These are phyloP conservation scores for Tephrocybe rancida DNA, from an alignment of 768 basidiomycete genomes.

Conservation along the genomic window DNA sequence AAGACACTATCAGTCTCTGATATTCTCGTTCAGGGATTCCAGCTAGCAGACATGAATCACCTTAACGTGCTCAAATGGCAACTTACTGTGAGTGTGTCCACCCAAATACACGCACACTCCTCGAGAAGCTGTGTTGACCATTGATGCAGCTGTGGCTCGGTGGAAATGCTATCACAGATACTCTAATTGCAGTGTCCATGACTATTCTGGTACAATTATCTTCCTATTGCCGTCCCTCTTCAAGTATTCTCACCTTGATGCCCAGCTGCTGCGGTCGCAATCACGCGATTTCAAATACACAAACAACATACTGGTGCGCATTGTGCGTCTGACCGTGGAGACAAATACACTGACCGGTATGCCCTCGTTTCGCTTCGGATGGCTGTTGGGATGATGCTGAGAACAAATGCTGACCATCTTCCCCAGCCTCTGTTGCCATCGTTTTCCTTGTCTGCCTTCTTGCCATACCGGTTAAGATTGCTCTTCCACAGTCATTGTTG, in stretches of 20 bases:
- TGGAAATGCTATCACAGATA: conserved; percentile 14
- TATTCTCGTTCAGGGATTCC: not conserved
- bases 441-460: conserved; percentile 12
- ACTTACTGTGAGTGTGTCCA: conserved; percentile 1
- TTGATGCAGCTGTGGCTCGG: conserved; percentile 13
- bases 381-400: no score
- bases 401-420: no score
- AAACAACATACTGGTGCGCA: conserved; percentile 7
- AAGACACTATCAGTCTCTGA: not conserved
- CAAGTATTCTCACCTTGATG: no score
- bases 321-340: conserved; percentile 17
- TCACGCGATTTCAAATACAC: conserved; percentile 7
- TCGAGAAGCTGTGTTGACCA: no score
- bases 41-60: not conserved
- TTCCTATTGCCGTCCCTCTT: not conserved
- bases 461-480: conserved; percentile 10
- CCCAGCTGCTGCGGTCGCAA: conserved; percentile 12
- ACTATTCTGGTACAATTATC: conserved; percentile 6
- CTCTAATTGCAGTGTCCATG: conserved; percentile 12
- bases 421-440: conserved; percentile 12
- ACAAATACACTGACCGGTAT: conserved; percentile 14
- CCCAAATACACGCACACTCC: no score
- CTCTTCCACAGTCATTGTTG: not conserved
- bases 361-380: not conserved
- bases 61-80: conserved; percentile 12